Evolutionary conservation across 176 grass and related monocot genomes (phyloP).

Genomic region (Oryza glaberrima): DNA sequence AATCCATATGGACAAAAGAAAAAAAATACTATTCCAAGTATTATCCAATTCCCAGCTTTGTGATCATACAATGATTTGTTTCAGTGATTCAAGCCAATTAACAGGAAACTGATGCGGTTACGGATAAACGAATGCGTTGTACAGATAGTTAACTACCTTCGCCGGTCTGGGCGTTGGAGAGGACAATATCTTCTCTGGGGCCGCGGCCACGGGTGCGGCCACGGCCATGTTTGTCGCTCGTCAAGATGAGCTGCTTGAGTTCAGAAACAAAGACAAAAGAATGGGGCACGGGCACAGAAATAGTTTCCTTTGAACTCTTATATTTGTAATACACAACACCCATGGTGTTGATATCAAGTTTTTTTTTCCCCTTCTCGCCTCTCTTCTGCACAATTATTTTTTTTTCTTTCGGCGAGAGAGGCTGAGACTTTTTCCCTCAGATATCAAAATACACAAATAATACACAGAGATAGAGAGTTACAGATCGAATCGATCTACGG

Average conservation of each 20-base stretch:
- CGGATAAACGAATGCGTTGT: not conserved
- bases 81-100: not conserved
- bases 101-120: too few relatives aligned
- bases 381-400: conserved; percentile 13
- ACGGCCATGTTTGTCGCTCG: conserved; percentile 32
- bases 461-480: not conserved
- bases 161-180: conserved; percentile 55
- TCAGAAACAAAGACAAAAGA: conserved; percentile 49
- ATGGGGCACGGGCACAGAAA: conserved; percentile 44
- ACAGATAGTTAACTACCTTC: conserved; percentile 47
- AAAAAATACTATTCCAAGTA: not conserved
- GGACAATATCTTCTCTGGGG: conserved; percentile 46
- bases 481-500: conserved; percentile 42
- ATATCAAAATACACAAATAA: conserved; percentile 36
- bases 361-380: not conserved
- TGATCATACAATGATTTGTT: not conserved
- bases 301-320: conserved; percentile 64
- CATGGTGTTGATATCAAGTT: conserved; percentile 33
- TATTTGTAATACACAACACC: conserved; percentile 74
- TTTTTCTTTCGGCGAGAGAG: conserved; percentile 32
- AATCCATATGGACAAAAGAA: not conserved
- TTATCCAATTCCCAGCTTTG: not conserved
- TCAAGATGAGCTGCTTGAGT: conserved; percentile 60
- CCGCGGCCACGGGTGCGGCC: conserved; percentile 49
- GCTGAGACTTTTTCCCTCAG: not conserved